phyloP scores from a whole-genome alignment of 345 rosid genomes.

The Psidium friedrichsthalianum region DNA sequence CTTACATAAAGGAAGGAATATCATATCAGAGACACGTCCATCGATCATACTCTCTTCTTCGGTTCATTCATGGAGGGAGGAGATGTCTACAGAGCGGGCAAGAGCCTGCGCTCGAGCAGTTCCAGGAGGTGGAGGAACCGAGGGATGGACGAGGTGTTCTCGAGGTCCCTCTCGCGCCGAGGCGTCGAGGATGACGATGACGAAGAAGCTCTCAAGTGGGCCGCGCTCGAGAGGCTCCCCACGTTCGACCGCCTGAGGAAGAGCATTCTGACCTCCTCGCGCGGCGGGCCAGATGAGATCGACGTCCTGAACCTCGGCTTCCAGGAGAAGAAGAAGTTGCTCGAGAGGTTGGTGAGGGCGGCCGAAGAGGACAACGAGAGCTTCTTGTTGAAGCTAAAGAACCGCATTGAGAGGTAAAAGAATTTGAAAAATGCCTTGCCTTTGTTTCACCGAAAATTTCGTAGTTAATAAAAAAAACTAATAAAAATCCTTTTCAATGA shows the following conservation, averaged over 20 bases:
- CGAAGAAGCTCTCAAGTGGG: constrained; percentile 51
- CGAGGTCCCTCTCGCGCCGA: constrained; percentile 15
- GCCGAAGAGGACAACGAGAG: constrained; percentile 36
- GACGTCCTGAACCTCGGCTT: constrained; percentile 20
- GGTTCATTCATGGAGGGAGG: constrained; percentile 6
- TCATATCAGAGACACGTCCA: not conserved
- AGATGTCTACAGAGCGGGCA: constrained; percentile 4
- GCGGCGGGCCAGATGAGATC: constrained; percentile 14
- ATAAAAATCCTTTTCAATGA: not conserved
- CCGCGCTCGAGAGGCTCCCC: constrained; percentile 46
- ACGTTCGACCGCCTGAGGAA: constrained; percentile 32
- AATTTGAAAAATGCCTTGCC: not conserved
- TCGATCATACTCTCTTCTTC: not conserved
- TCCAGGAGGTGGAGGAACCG: constrained; percentile 11
- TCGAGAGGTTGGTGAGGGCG: constrained; percentile 24
- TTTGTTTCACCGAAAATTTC: not conserved
- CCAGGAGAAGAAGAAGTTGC: constrained; percentile 19
- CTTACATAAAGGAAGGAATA: not conserved
- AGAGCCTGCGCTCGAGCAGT: constrained; percentile 8
- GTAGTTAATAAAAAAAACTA: too few species aligned
- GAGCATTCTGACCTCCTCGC: constrained; percentile 18
- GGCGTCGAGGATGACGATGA: constrained; percentile 38
- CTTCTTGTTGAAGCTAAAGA: constrained; percentile 14
- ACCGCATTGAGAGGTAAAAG: constrained; percentile 6
- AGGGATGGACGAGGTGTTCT: constrained; percentile 9